phyloP scores from a whole-genome alignment of 2,329 filamentous ascomycete species.

The Nannizziopsis barbatae region DNA sequence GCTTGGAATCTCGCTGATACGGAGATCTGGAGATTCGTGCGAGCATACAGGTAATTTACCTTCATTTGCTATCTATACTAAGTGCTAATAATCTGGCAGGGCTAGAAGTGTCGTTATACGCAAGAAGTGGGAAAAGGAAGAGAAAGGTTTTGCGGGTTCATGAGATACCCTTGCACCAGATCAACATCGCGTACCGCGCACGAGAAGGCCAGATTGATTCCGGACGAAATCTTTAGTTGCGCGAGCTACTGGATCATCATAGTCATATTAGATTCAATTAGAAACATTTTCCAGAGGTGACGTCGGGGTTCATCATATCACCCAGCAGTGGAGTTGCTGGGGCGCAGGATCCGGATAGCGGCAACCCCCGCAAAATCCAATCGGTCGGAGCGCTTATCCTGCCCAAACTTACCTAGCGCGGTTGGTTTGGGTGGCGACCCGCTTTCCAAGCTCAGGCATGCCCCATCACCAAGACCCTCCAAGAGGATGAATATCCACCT shows the following conservation, averaged over 20 bases:
- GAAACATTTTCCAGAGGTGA: constrained; percentile 14
- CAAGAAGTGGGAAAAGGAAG: constrained; percentile 50
- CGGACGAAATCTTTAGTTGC: no score
- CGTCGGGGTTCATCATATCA: background rate
- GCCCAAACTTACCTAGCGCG: no score
- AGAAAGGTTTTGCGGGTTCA: constrained; percentile 44
- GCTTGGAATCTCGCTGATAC: constrained; percentile 52
- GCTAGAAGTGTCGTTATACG: constrained; percentile 47
- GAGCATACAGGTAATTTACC: constrained; percentile 41
- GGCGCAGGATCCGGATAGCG: constrained; percentile 24
- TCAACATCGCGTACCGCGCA: no score
- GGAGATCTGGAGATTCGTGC: constrained; percentile 53
- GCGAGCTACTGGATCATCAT: no score
- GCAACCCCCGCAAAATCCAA: constrained; percentile 28
- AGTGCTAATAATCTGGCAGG: constrained; percentile 19
- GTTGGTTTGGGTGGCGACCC: no score
- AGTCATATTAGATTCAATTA: constrained; percentile 3
- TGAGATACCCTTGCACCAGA: constrained; percentile 18
- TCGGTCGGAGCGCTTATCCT: background rate
- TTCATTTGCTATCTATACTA: background rate
- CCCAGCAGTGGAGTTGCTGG: background rate
- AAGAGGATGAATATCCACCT: no score
- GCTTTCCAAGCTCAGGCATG: no score
- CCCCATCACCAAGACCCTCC: no score
- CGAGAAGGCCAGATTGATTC: no score